These are phyloP conservation scores for Polychaeton citri DNA, from an alignment of 2,329 filamentous ascomycete genomes.

Conservation along the genomic window DNA sequence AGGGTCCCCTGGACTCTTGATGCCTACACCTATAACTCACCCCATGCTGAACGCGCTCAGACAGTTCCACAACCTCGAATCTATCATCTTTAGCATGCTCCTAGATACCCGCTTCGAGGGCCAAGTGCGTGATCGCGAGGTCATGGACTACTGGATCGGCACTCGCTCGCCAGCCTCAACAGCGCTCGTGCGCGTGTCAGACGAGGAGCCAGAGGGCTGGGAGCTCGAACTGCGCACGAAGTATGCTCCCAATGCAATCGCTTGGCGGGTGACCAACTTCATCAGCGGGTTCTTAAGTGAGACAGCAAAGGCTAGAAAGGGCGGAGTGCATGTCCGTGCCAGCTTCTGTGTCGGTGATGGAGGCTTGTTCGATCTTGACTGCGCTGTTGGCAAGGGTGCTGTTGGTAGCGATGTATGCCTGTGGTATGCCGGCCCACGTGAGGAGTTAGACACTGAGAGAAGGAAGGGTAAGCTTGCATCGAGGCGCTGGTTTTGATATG, in stretches of 20 bases:
- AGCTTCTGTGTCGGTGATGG: constrained; percentile 31
- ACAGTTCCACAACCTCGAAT: constrained; percentile 28
- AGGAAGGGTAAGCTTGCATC: constrained; percentile 29
- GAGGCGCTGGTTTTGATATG: constrained; percentile 30
- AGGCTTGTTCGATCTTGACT: constrained; percentile 34
- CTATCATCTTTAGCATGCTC: constrained; percentile 29
- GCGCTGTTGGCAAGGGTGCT: constrained; percentile 23
- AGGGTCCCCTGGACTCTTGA: constrained; percentile 27
- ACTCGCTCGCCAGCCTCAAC: constrained; percentile 25
- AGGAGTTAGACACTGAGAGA: constrained; percentile 28
- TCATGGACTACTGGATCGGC: constrained; percentile 33
- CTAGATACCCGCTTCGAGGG: constrained; percentile 28
- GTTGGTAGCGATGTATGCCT: constrained; percentile 24
- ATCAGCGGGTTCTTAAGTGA: constrained; percentile 28
- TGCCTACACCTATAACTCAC: constrained; percentile 24
- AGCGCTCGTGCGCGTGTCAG: constrained; percentile 21
- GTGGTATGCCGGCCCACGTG: constrained; percentile 29
- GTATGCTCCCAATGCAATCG: constrained; percentile 27
- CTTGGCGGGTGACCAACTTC: constrained; percentile 26
- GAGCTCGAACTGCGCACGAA: constrained; percentile 26
- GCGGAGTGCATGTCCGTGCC: constrained; percentile 30
- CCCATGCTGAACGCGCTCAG: constrained; percentile 26
- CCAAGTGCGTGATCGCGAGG: constrained; percentile 25
- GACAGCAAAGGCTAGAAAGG: constrained; percentile 24
- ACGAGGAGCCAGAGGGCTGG: constrained; percentile 26